Evolutionary conservation across 1,139 yeast genomes (phyloP), one percentile per base, ranked within the genome.

Genomic region (Kluyveromyces marxianus): DNA sequence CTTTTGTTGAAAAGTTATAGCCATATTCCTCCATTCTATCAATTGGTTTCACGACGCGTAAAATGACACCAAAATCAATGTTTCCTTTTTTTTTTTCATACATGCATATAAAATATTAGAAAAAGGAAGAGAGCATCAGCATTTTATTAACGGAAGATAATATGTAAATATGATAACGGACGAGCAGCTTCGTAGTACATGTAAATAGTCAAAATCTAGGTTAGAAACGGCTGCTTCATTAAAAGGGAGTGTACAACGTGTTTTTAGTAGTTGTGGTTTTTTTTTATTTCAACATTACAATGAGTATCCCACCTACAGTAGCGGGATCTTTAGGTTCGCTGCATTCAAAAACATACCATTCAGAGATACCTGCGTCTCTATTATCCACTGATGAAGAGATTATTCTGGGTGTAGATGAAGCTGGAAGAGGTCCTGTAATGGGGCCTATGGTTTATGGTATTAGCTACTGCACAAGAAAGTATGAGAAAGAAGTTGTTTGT

Each of bases 391-490:
- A n/a, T n/a, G 47, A 44, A 14, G 44, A 36, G 24, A 41, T 57
- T 3, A 77, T 88, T 1, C 66, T 92, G 10, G 98, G 98, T 3
- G 95, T 92, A 1, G 98, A 92, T 63, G 99, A 92, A 63, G 98
- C 99, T 0, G 98, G 99, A 0, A 74, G 99, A 53, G 99, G 99
- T 0, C 98, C 99, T 0, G 97, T 94, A 0, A 60, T 92, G 44
- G 95, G 98, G 0, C 95, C 97, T 0, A 94, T 92, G 98, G 98
- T 94, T 1, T 92, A 92, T 58, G 96, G 96, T 1, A 71, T 88
- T 2, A 81, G 95, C 3, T 92, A 88, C 60, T 82, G 95, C 54
- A 67, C 81, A 21, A 72, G 73, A 42, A 60, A 68, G 1, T 87
- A 78, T 58, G 63, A 65, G 38, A 81, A 77, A 46, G 52, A 60